phyloP scores from a whole-genome alignment of 2,329 filamentous ascomycete genomes.

The Aphanocladium album region DNA sequence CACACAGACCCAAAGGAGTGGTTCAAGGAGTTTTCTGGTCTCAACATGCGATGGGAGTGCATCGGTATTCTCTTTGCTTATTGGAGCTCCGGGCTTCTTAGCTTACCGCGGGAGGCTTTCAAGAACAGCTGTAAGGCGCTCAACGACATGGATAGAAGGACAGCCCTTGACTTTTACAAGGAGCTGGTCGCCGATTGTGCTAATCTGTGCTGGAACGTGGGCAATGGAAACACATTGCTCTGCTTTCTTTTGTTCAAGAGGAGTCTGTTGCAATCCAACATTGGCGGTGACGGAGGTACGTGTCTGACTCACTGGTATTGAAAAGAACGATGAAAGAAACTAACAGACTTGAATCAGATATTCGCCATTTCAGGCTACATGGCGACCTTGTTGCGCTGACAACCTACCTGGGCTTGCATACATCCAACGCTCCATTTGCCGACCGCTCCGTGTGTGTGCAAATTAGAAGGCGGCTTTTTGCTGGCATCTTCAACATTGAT shows the following conservation, averaged over 20 bases:
- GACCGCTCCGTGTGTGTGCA: slow-evolving; percentile 13
- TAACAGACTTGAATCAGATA: background rate
- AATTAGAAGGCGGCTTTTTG: slow-evolving; percentile 23
- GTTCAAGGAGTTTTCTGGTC: slow-evolving; percentile 30
- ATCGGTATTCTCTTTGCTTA: slow-evolving; percentile 29
- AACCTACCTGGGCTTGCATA: slow-evolving; percentile 15
- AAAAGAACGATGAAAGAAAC: background rate
- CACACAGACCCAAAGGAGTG: slow-evolving; percentile 27
- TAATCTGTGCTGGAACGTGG: slow-evolving; percentile 25
- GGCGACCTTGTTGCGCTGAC: slow-evolving; percentile 13
- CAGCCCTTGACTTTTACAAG: slow-evolving; percentile 17
- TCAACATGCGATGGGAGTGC: slow-evolving; percentile 33
- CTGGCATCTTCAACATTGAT: slow-evolving; percentile 28
- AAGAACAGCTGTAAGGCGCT: slow-evolving; percentile 1
- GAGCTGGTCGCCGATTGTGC: slow-evolving; percentile 17
- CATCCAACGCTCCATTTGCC: background rate
- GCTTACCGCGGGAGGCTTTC: slow-evolving; percentile 4
- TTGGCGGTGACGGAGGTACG: slow-evolving; percentile 32
- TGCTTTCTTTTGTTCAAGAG: slow-evolving; percentile 27
- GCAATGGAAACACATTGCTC: slow-evolving; percentile 26
- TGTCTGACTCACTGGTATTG: background rate
- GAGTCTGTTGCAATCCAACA: slow-evolving; percentile 27
- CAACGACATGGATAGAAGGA: slow-evolving; percentile 6
- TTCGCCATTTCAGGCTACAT: slow-evolving; percentile 13
- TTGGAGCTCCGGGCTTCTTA: slow-evolving; percentile 15